Evolutionary conservation across 2,329 filamentous ascomycete genomes (phyloP), one percentile per base, ranked within the genome.

Genomic region (Botrytis sinoallii): DNA sequence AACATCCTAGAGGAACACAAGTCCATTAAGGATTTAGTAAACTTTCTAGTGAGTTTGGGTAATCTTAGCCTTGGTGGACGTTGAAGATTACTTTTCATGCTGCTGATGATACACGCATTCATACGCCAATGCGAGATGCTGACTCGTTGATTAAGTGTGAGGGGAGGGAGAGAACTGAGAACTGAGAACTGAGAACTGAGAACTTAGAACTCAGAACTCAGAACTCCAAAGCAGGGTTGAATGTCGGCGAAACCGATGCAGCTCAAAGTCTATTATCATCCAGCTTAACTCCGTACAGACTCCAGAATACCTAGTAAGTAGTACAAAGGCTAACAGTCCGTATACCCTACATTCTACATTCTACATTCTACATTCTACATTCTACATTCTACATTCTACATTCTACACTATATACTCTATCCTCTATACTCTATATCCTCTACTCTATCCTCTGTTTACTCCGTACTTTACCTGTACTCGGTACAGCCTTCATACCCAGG

Each of bases 41-140:
- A 42, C 22, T 42, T 42, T 63, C 14, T 63, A 63, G 38, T n/a
- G 38, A 63, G 60, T 63, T 63, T 42, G 59, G 32, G 14, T 32
- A 38, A 38, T 12, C 20, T 60, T 38, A 38, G 29, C 16, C 18
- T 22, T 32, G 57, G 18, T 60, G 57, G 57, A 60, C 32, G 32
- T 61, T 61, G 32, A 44, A 44, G 61, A 64, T 64, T 64, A 44
- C 61, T 44, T 14, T 64, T 64, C 61, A 64, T 64, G 40, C 61
- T 63, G 60, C 38, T 18, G 38, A 42, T 40, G 38, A 40, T 38
- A 63, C 38, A 18, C 35, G n/a, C 52, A 29, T 18, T 16, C 52
- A 55, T 55, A 55, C 52, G 52, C 52, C 52, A 55, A 29, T 55
- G 52, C 14, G n/a, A 29, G 52, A 55, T 25, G 52, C 57, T 60